phyloP scores from a whole-genome alignment of 164 flowering plant genomes.

The Platanus orientalis region DNA sequence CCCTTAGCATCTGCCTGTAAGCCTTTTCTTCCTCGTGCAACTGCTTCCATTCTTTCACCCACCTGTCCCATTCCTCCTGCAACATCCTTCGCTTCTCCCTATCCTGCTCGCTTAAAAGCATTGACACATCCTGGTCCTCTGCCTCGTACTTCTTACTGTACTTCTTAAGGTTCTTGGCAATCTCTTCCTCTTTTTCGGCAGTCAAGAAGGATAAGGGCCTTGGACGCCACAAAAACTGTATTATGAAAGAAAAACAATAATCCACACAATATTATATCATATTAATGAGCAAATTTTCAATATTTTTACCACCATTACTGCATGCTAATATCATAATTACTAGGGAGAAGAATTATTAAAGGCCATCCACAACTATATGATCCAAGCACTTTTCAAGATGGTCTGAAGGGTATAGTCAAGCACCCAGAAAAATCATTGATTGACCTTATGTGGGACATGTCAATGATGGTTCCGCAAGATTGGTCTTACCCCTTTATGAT shows the following conservation, averaged over 20 bases:
- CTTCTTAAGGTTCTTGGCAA: slow-evolving; percentile 83
- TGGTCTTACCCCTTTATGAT: no score
- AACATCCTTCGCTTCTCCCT: slow-evolving; percentile 74
- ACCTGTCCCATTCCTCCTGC: slow-evolving; percentile 87
- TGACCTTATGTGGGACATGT: no score
- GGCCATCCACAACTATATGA: no score
- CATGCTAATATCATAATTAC: no score
- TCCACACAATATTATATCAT: no score
- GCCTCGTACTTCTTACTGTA: slow-evolving; percentile 95
- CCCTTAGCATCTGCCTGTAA: slow-evolving; percentile 59
- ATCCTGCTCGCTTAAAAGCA: slow-evolving; percentile 85
- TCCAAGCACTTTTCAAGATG: no score
- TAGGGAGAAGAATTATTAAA: no score
- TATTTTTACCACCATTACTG: no score
- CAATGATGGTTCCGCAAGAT: no score
- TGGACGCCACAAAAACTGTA: slow-evolving; percentile 90
- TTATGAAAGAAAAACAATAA: background rate
- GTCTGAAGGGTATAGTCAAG: no score
- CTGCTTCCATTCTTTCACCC: slow-evolving; percentile 71
- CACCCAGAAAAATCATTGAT: no score
- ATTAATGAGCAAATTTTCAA: no score
- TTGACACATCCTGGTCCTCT: slow-evolving; percentile 88
- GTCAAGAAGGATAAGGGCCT: slow-evolving; percentile 77
- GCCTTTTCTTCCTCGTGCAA: slow-evolving; percentile 67
- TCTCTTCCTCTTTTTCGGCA: slow-evolving; percentile 91